A percentile compares a stretch with the other conserved stretches of the same genome.
Evolutionary conservation across 495 filamentous ascomycete species (phyloP).

Genomic region (Penicillium salamii): DNA sequence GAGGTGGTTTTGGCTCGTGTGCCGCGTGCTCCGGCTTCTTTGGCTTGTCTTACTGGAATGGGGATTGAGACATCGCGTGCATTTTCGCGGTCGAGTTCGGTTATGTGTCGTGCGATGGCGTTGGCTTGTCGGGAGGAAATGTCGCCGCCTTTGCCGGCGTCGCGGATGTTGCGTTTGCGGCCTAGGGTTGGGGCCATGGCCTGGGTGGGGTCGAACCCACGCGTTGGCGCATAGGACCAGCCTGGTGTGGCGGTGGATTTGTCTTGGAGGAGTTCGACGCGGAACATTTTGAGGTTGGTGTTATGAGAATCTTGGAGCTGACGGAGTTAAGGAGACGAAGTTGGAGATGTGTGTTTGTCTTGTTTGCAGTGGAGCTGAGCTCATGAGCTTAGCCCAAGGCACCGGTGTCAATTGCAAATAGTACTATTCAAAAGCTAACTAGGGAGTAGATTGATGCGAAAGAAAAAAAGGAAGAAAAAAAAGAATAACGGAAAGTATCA

Average conservation of each 20-base stretch:
- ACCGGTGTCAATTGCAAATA: background rate
- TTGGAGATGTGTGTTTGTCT: conserved; percentile 23
- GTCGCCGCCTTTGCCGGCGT: conserved; percentile 50
- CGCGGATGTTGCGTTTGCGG: conserved; percentile 64
- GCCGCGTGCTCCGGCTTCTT: conserved; percentile 49
- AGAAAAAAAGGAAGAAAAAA: background rate
- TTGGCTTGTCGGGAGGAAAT: conserved; percentile 73
- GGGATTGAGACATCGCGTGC: conserved; percentile 67
- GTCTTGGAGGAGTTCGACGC: conserved; percentile 72
- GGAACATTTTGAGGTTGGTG: conserved; percentile 46
- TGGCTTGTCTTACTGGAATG: conserved; percentile 52
- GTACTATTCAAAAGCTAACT: background rate
- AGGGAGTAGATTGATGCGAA: background rate
- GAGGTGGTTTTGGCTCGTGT: conserved; percentile 61
- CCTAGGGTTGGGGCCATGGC: conserved; percentile 53
- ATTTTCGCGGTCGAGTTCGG: conserved; percentile 78
- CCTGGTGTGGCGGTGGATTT: conserved; percentile 69
- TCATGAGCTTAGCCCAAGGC: background rate
- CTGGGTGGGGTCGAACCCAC: conserved; percentile 60
- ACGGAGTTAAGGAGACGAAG: conserved; percentile 3
- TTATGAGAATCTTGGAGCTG: background rate
- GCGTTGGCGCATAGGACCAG: conserved; percentile 85
- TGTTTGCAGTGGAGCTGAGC: conserved; percentile 25
- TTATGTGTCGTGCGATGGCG: conserved; percentile 71
- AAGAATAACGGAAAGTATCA: too few relatives aligned